Base-by-base conservation (phyloP, 2,329 filamentous ascomycete genomes). In the Fusarium sublunatum region DNA sequence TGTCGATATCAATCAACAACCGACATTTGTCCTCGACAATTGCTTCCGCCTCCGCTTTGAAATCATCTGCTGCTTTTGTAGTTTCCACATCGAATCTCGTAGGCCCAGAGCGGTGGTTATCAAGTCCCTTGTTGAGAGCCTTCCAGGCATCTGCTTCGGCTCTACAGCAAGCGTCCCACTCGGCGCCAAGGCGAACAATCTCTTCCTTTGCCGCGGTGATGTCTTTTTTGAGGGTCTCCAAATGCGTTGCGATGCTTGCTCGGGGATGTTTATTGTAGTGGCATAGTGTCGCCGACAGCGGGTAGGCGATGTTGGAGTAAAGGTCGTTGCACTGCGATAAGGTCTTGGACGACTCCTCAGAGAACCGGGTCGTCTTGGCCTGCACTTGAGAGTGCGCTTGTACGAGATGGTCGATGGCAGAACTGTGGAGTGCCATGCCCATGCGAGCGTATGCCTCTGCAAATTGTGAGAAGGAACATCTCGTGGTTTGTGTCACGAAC, bases 211-310 rank as follows among this genome's bases (percentile, higher is more conserved):
- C 72, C 0, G 39, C 42, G 0, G 32, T 32, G 3, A 77, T 50
- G 6, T 69, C 61, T 2, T 57, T 48, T 1, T 68, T 58, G 2
- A 77, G 39, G 2, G 35, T 47, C 1, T 60, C 28, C 4, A 77
- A 28, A 19, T 76, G 76, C 3, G 52, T 45, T 0, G 50, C 53
- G 2, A 78, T 59, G 0, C 65, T 74, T 0, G 70, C 71, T n/a
- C 50, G 50, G 1, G 73, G 64, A 8, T 67, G 48, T 1, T 48
- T 58, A 13, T 65, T 47, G 1, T 69, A 67, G 32, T 71, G 64
- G 15, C 75, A 77, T 4, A 75, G 51, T 0, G 76, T 78, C 2
- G 67, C 70, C 1, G 70, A 69, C 2, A 77, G 55, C 1, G 75
- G 75, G n/a, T 68, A 70, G 0, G 65, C 48, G 7, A 77, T 70